These are phyloP conservation scores for Daldinia grandis DNA, from an alignment of 495 filamentous ascomycete genomes.

Conservation along the genomic window DNA sequence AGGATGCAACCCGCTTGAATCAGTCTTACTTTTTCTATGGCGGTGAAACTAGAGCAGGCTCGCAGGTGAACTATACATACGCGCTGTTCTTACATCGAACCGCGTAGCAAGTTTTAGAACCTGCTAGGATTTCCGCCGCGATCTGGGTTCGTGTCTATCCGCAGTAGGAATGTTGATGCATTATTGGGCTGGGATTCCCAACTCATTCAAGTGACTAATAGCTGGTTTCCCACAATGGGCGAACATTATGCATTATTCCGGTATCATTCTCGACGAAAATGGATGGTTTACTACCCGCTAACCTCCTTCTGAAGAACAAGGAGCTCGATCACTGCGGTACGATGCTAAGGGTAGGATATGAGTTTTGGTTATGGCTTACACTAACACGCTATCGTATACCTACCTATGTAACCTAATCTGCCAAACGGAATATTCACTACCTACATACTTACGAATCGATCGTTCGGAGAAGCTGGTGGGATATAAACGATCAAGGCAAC, in stretches of 20 bases:
- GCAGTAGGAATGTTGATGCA: slow-evolving; percentile 3
- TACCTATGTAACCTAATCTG: neutral
- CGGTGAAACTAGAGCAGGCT: slow-evolving; percentile 27
- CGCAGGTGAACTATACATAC: slow-evolving; percentile 7
- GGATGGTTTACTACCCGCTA: neutral
- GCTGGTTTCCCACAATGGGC: neutral
- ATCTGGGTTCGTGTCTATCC: slow-evolving; percentile 2
- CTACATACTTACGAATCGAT: neutral
- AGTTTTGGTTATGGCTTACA: neutral
- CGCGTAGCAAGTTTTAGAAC: neutral
- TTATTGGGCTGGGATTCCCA: neutral
- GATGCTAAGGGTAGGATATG: neutral
- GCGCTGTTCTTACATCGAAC: neutral
- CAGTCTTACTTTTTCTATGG: slow-evolving; percentile 23
- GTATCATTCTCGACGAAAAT: neutral
- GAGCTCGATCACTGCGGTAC: neutral
- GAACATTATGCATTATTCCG: neutral
- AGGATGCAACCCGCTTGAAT: slow-evolving; percentile 31
- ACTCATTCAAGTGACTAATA: neutral
- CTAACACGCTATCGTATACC: neutral
- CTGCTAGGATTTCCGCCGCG: neutral
- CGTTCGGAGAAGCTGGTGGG: neutral
- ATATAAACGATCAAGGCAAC: neutral
- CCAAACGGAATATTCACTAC: neutral
- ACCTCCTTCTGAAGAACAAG: slow-evolving; percentile 4